A percentile compares a stretch with the other conserved stretches of the same genome.
Evolutionary conservation across 1,284 basidiomycete species (phyloP).

Genomic region (Pseudozyma sp.): DNA sequence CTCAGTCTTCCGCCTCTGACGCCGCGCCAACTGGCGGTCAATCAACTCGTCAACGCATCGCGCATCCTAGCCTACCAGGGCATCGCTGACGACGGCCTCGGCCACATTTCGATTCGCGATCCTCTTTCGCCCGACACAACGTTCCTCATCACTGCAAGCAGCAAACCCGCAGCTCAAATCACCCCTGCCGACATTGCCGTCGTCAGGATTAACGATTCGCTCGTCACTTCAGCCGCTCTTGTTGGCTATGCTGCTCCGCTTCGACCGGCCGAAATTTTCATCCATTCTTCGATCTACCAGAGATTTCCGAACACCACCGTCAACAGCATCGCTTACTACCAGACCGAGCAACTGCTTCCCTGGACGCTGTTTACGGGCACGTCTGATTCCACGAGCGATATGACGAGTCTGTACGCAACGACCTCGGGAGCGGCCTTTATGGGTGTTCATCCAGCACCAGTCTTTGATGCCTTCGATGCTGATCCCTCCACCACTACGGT

Average conservation of each 20-base stretch:
- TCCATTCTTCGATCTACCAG: slow-evolving; percentile 47
- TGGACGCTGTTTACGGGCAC: slow-evolving; percentile 24
- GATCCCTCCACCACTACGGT: slow-evolving; percentile 22
- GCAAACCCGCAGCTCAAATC: slow-evolving; percentile 21
- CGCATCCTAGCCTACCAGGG: slow-evolving; percentile 41
- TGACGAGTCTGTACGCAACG: slow-evolving; percentile 22
- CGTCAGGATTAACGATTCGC: slow-evolving; percentile 40
- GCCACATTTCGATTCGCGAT: slow-evolving; percentile 44
- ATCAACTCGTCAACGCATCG: slow-evolving; percentile 50
- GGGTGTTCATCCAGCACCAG: slow-evolving; percentile 33
- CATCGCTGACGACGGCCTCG: slow-evolving; percentile 39
- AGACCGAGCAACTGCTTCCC: slow-evolving; percentile 36
- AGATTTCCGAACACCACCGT: slow-evolving; percentile 42
- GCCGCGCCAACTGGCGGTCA: slow-evolving; percentile 40
- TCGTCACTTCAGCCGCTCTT: slow-evolving; percentile 36
- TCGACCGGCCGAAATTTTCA: slow-evolving; percentile 39
- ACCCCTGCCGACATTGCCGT: slow-evolving; percentile 45
- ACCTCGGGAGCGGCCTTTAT: slow-evolving; percentile 30
- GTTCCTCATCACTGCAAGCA: slow-evolving; percentile 36
- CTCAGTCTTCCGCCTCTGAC: slow-evolving; percentile 33
- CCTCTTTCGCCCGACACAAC: slow-evolving; percentile 29
- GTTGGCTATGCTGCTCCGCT: slow-evolving; percentile 18
- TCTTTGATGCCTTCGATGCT: slow-evolving; percentile 29
- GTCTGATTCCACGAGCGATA: slow-evolving; percentile 6
- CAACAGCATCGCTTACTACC: slow-evolving; percentile 42